Base-by-base conservation (phyloP, 2,329 filamentous ascomycete species). In the Cercospora sesami region DNA sequence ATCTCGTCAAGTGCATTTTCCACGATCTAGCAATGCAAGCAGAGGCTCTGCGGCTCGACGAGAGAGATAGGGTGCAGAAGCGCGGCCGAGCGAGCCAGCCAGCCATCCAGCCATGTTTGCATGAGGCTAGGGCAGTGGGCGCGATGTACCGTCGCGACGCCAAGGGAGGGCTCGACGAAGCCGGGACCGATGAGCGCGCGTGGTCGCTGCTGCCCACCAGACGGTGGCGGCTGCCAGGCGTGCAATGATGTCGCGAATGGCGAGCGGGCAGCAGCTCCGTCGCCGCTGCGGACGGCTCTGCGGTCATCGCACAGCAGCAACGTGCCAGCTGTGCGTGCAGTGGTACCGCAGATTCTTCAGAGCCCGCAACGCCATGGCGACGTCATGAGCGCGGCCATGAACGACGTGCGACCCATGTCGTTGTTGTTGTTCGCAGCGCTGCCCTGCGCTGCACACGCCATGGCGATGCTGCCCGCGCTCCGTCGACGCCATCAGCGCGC, bases 31-130 rank as follows among this genome's bases (percentile, higher is more conserved):
- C 51, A 58, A 58, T 42, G 62, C 62, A 58, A 23, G 48, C 18
- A 64, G 61, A 64, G 61, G 61, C 61, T 64, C 61, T 64, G 61
- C 61, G 61, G 62, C 62, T 57, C 61, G 61, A 64, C 61, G 31
- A 64, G 28, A 53, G n/a, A 64, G 62, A 64, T 31, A 30, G 51
- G 51, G 45, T 57, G 62, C 48, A 64, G 62, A n/a, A 64, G 51
- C 62, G 62, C 36, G n/a, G 14, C 48, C 30, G 45, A n/a, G 33
- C 39, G 30, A 63, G 48, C 33, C 30, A 53, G 48, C 33, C 48
- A 53, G 45, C 62, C 30, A 42, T 26, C 33, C 48, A 53, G 45
- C 62, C 30, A 42, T 26, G 9, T 12, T 63, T 55, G 23, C 53
- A 53, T 53, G 61, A 31, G 45, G 16, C 26, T 30, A 36, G 42